Percentiles rank a stretch among this genome's conserved stretches.
Evolutionary conservation across 2,329 filamentous ascomycete genomes (phyloP).

Genomic region (Stylonectria norvegica): DNA sequence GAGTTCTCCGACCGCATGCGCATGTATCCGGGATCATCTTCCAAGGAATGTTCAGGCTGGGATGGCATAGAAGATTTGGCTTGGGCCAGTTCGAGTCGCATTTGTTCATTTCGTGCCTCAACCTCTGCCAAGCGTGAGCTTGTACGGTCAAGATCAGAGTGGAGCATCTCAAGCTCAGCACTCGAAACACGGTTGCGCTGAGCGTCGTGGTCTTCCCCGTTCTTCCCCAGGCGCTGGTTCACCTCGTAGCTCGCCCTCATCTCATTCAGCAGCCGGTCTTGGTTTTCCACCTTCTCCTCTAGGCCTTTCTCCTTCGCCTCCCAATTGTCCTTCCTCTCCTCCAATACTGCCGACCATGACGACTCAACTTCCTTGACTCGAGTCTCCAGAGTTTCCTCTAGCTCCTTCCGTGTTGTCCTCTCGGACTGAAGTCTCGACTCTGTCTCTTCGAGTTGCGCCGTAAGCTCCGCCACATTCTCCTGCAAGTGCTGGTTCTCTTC

Average conservation of each 20-base stretch:
- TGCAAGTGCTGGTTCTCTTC: constrained; percentile 87
- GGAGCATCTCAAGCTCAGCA: constrained; percentile 91
- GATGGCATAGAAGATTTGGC: constrained; percentile 66
- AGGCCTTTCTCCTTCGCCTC: constrained; percentile 84
- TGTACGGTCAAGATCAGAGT: constrained; percentile 85
- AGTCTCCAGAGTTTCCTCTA: constrained; percentile 73
- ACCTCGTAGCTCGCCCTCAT: constrained; percentile 98
- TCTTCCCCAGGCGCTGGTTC: constrained; percentile 78
- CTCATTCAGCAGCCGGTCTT: constrained; percentile 88
- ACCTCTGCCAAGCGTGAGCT: constrained; percentile 84
- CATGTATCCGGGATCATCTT: constrained; percentile 87
- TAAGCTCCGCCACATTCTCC: constrained; percentile 69
- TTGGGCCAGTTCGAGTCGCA: constrained; percentile 86
- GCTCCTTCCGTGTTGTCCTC: constrained; percentile 64
- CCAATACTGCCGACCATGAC: constrained; percentile 84
- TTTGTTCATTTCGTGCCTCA: constrained; percentile 89
- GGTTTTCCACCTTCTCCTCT: constrained; percentile 91
- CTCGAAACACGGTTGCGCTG: constrained; percentile 67
- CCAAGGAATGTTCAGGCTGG: constrained; percentile 60
- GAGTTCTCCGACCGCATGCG: constrained; percentile 91
- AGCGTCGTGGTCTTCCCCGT: constrained; percentile 58
- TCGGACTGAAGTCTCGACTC: constrained; percentile 80
- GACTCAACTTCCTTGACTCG: constrained; percentile 86
- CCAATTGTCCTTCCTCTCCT: constrained; percentile 97
- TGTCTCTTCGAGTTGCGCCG: constrained; percentile 75